Evolutionary conservation across 805 yeast genomes (phyloP), one percentile per base, ranked within the genome.

Genomic region (Saccharomycopsis capsularis): DNA sequence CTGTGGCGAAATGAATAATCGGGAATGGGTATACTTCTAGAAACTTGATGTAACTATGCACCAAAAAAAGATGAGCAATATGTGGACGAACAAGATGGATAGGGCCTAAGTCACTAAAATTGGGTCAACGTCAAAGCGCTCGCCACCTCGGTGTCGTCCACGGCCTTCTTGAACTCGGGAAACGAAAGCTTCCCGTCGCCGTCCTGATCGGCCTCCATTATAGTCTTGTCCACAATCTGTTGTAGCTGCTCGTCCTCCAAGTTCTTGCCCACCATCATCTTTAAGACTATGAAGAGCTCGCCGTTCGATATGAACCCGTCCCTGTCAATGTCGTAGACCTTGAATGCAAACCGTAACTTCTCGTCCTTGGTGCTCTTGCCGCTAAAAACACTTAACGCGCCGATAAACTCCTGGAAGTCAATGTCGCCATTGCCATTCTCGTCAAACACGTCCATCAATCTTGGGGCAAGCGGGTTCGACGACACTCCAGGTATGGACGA

Each of bases 271-370:
- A 95, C 99, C 99, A 93, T 93, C 78, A 87, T 85, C 66, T 93
- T 86, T 68, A 93, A 71, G 37, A 93, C 98, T 37, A 91, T 73
- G 60, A 83, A 93, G 49, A 93, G 66, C 66, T 93, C 99, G 22
- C 99, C 99, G 62, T 91, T 91, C 2, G 97, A 90, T 34, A 93
- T 87, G 62, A 61, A 89, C 0, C 99, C 99, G 63, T 93, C 99
- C 48, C 88, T 75, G 65, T 93, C 99, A 55, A 93, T 88, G 62
- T 93, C 99, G 62, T 93, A 93, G 18, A 93, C 88, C 60, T 82
- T 85, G 68, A 93, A 93, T 9, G 96, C 93, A 69, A 95, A 93
- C 60, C 72, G 73, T 51, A 91, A 73, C 65, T 89, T 91, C 56
- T 88, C 97, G 47, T 80, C 82, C 43, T 79, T 79, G 22, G 81